These are phyloP conservation scores for Violaceomyces palustris DNA, from an alignment of 1,284 basidiomycete species.

Conservation along the genomic window DNA sequence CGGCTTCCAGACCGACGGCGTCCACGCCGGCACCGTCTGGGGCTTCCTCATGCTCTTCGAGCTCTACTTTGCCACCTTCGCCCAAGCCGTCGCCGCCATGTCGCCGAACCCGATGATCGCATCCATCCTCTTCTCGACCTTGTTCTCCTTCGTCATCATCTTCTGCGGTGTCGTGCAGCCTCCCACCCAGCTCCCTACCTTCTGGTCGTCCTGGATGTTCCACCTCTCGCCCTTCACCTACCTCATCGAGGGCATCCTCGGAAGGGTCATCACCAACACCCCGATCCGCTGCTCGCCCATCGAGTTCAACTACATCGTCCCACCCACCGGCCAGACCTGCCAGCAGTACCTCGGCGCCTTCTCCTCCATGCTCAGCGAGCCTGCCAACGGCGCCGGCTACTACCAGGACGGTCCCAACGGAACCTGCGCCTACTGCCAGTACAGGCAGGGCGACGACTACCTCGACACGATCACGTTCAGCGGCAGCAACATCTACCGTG, in stretches of 20 bases:
- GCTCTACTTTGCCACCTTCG: constrained; percentile 61
- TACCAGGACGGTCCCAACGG: constrained; percentile 19
- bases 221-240: constrained; percentile 68
- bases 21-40: constrained; percentile 27
- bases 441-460: constrained; percentile 61
- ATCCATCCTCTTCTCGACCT: constrained; percentile 63
- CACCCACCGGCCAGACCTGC: constrained; percentile 54
- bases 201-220: constrained; percentile 52
- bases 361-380: constrained; percentile 12
- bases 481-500: constrained; percentile 23
- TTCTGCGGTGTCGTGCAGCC: constrained; percentile 59
- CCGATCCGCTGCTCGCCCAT: constrained; percentile 53
- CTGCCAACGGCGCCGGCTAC: constrained; percentile 26
- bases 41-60: constrained; percentile 41
- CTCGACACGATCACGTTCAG: constrained; percentile 41
- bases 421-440: constrained; percentile 56
- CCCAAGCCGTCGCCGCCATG: constrained; percentile 65
- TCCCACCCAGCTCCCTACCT: constrained; percentile 35
- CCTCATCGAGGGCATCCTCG: constrained; percentile 54
- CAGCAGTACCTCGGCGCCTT: constrained; percentile 54
- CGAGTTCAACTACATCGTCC: constrained; percentile 55
- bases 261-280: constrained; percentile 50
- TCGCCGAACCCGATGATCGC: constrained; percentile 65
- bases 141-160: constrained; percentile 63
- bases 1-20: constrained; percentile 15